A percentile compares a stretch with the other conserved stretches of the same genome.
Conservation (phyloP, 2,329 filamentous ascomycete genomes). For the Aspergillus sp. region DNA sequence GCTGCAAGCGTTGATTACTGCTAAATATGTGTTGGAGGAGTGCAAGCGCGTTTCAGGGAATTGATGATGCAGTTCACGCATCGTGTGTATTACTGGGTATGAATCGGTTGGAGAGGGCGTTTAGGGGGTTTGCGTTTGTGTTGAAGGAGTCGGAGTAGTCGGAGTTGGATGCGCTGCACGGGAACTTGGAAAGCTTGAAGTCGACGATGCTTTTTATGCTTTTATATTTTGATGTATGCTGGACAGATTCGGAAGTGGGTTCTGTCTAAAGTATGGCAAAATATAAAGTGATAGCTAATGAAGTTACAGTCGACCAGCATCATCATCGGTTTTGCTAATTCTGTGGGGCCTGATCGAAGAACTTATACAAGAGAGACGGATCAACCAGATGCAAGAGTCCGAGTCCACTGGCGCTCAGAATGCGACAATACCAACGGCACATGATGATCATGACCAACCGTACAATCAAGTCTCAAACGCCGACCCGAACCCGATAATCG, state of each 20-base stretch:
- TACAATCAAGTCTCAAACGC: too few species aligned
- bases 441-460: too few species aligned
- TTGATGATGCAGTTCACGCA: slow-evolving; percentile 2
- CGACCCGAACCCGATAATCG: not conserved
- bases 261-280: too few species aligned
- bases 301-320: not conserved
- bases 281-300: not conserved
- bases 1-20: slow-evolving; percentile 8
- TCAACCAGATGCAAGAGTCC: not conserved
- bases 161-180: slow-evolving; percentile 18
- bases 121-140: slow-evolving; percentile 14
- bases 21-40: slow-evolving; percentile 12
- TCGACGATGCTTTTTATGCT: slow-evolving; percentile 23
- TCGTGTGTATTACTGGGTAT: not conserved
- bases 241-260: slow-evolving; percentile 14
- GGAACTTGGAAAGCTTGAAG: slow-evolving; percentile 28
- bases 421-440: too few species aligned
- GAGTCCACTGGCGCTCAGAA: too few species aligned
- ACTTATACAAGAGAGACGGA: not conserved
- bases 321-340: not conserved
- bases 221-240: slow-evolving; percentile 28
- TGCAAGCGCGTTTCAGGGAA: slow-evolving; percentile 19
- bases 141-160: slow-evolving; percentile 16
- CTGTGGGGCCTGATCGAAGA: not conserved
- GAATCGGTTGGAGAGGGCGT: not conserved